Evolutionary conservation across 192 early-diverging fungal species (phyloP), one percentile per base, ranked within the genome.

Genomic region (Diversispora epigaea): DNA sequence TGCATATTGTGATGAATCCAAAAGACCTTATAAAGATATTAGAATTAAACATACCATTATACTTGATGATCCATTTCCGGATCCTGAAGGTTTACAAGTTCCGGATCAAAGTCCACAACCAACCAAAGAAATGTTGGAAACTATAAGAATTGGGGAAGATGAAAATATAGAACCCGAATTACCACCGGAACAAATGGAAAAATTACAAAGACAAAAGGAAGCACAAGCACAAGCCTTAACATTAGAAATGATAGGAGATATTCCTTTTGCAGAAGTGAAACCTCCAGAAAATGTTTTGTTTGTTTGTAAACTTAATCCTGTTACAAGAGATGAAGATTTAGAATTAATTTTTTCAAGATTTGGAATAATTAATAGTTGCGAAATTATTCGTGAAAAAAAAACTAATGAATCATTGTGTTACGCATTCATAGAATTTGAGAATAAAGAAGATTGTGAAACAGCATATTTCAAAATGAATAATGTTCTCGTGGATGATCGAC

Each of bases 401-500:
- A 89, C 92, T 3, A 88, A 87, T 1, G 90, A 93, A 39, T 96
- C 94, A 0, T 84, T 99, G 0, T 91, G 91, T 25, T 99, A 98
- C 78, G 96, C 97, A 4, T 99, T 99, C 82, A 92, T 99, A 63
- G 97, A 99, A 78, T 99, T 95, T 86, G 92, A 91, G 10, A 87
- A 92, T 14, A 91, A 93, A 74, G 91, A 91, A 49, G 87, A 89
- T 25, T 94, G 93, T 77, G 95, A 97, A 80, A 90, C 93, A 78
- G 96, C 96, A 10, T 97, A 96, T 71, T 94, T 94, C 78, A 96
- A 97, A 79, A 97, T 97, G 97, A 93, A 99, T 63, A 95, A 93
- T 72, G 96, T 97, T 1, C 76, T 97, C 25, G 94, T 99, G 71
- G 97, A 99, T 77, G 97, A 99, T 79, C 89, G 95, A 1, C 80